Evolutionary conservation across 2,329 filamentous ascomycete genomes (phyloP).

Genomic region (Pseudogymnoascus sp.): DNA sequence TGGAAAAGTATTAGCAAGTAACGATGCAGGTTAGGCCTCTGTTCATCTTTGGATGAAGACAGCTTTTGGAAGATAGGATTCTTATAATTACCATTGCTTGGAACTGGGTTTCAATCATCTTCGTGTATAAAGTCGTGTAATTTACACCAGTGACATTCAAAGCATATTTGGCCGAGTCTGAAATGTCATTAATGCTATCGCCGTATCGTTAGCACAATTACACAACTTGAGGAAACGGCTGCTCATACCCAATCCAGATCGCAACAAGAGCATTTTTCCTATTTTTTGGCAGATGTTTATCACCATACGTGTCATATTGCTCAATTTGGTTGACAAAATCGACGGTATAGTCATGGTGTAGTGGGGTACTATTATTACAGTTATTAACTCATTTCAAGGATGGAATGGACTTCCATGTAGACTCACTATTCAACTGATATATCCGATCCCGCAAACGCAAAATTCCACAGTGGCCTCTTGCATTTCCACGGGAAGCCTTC

Average conservation of each 20-base stretch:
- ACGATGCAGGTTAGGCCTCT: not conserved
- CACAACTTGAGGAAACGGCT: not conserved
- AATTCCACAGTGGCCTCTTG: slow-evolving; percentile 43
- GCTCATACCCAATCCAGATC: slow-evolving; percentile 38
- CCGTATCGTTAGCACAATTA: not conserved
- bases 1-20: not conserved
- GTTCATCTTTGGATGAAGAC: not conserved
- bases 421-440: slow-evolving; percentile 34
- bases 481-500: slow-evolving; percentile 37
- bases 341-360: slow-evolving; percentile 43
- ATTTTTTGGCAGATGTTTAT: slow-evolving; percentile 19
- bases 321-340: slow-evolving; percentile 41
- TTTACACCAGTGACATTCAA: slow-evolving; percentile 31
- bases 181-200: slow-evolving; percentile 43
- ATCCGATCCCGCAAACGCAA: slow-evolving; percentile 46
- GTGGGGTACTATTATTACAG: slow-evolving; percentile 30
- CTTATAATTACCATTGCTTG: slow-evolving; percentile 24
- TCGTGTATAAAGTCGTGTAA: slow-evolving; percentile 37
- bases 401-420: not conserved
- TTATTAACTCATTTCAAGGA: not conserved
- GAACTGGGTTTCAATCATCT: slow-evolving; percentile 34
- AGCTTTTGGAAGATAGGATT: not conserved
- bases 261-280: slow-evolving; percentile 34
- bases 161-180: slow-evolving; percentile 36
- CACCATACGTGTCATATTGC: slow-evolving; percentile 37